These are phyloP conservation scores for Inonotus hispidus DNA, from an alignment of 1,284 basidiomycete genomes.

Conservation along the genomic window DNA sequence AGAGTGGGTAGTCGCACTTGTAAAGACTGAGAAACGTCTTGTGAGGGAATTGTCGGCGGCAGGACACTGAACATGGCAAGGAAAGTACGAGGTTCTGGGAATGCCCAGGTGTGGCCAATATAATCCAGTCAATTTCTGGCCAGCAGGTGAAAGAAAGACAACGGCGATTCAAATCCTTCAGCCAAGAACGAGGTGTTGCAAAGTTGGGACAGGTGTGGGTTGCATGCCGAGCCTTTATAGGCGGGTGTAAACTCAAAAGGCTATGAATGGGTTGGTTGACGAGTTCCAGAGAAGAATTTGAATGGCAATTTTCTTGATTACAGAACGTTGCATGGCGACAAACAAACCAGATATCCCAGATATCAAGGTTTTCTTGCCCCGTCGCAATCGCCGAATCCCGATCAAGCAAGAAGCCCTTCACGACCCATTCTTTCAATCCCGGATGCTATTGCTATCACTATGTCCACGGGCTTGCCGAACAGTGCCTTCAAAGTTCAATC, in stretches of 20 bases:
- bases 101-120: background rate
- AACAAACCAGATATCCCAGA: slow-evolving; percentile 11
- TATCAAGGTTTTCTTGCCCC: slow-evolving; percentile 9
- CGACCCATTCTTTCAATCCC: slow-evolving; percentile 12
- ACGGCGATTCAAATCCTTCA: background rate
- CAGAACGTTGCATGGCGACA: slow-evolving; percentile 12
- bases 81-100: background rate
- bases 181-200: background rate
- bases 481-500: background rate
- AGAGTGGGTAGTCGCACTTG: background rate
- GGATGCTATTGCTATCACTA: background rate
- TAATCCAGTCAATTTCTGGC: background rate
- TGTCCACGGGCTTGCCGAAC: background rate
- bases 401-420: background rate
- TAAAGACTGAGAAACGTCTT: background rate
- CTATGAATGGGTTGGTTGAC: slow-evolving; percentile 1
- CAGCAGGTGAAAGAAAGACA: background rate
- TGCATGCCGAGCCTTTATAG: background rate
- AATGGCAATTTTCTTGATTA: background rate
- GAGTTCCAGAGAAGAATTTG: slow-evolving; percentile 7
- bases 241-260: background rate
- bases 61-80: background rate
- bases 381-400: slow-evolving; percentile 6
- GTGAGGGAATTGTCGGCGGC: background rate
- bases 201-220: background rate